phyloP scores from a whole-genome alignment of 2,329 filamentous ascomycete genomes.

The Pseudogymnoascus sp. region DNA sequence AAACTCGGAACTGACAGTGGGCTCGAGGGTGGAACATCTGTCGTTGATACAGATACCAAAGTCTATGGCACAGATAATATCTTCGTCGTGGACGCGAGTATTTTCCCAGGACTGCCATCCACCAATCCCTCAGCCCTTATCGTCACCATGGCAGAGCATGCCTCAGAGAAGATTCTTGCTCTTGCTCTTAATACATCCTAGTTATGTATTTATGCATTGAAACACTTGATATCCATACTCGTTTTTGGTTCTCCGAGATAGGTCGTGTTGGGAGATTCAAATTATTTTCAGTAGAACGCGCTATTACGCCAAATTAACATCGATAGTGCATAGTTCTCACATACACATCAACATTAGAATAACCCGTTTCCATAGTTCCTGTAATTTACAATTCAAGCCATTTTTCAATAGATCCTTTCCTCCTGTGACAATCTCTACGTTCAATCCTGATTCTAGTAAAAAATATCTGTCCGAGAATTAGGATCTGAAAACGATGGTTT shows the following conservation, averaged over 20 bases:
- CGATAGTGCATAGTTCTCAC: neutral
- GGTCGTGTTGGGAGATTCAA: neutral
- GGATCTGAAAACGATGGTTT: neutral
- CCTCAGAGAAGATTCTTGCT: slow-evolving; percentile 44
- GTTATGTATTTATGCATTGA: neutral
- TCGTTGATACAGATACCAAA: slow-evolving; percentile 56
- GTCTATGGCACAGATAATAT: slow-evolving; percentile 63
- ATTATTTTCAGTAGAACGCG: neutral
- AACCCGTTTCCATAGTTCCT: neutral
- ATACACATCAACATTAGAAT: neutral
- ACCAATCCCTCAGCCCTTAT: slow-evolving; percentile 62
- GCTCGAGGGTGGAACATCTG: slow-evolving; percentile 44
- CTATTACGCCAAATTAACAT: neutral
- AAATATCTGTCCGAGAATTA: no score
- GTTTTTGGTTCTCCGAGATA: neutral
- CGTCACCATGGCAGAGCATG: slow-evolving; percentile 57
- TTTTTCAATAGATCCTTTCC: neutral
- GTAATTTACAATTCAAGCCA: neutral
- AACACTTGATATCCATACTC: no score
- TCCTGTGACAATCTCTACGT: neutral
- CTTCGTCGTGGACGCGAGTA: slow-evolving; percentile 60
- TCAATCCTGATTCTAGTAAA: neutral
- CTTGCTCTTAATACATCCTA: slow-evolving; percentile 19
- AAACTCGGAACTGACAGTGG: slow-evolving; percentile 55
- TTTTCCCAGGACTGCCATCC: slow-evolving; percentile 62